Evolutionary conservation across 768 basidiomycete species (phyloP).

Genomic region (Rhizopogon vulgaris): DNA sequence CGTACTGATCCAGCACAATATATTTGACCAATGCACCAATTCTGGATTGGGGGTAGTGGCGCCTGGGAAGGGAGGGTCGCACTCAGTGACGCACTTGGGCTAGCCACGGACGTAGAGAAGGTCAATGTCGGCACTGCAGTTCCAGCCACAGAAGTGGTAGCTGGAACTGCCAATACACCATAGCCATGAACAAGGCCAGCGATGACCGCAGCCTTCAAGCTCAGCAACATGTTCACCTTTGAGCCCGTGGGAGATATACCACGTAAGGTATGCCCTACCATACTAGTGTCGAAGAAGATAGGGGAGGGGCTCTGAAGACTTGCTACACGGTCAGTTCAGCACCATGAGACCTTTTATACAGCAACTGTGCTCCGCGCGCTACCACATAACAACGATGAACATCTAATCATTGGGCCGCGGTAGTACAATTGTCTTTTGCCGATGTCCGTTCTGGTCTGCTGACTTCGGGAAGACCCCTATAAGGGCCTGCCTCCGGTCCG

Average conservation of each 20-base stretch:
- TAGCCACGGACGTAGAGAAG: slow-evolving; percentile 57
- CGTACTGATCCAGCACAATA: slow-evolving; percentile 76
- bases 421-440: no score
- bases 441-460: no score
- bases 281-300: not conserved
- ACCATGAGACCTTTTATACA: not conserved
- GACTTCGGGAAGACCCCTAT: no score
- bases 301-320: not conserved
- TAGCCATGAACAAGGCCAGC: slow-evolving; percentile 7
- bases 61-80: slow-evolving; percentile 59
- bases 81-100: slow-evolving; percentile 49
- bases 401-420: no score
- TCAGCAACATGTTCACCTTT: slow-evolving; percentile 27
- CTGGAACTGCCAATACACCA: slow-evolving; percentile 12
- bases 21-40: slow-evolving; percentile 73
- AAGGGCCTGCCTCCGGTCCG: no score
- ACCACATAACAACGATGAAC: not conserved
- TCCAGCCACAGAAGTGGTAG: slow-evolving; percentile 7
- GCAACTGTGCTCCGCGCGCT: not conserved
- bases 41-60: slow-evolving; percentile 58
- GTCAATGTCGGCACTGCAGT: slow-evolving; percentile 30
- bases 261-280: not conserved
- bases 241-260: not conserved
- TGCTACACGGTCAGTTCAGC: not conserved
- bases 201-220: slow-evolving; percentile 8